Base-by-base conservation (phyloP, 345 rosid genomes). In the Leavenworthia alabamica region DNA sequence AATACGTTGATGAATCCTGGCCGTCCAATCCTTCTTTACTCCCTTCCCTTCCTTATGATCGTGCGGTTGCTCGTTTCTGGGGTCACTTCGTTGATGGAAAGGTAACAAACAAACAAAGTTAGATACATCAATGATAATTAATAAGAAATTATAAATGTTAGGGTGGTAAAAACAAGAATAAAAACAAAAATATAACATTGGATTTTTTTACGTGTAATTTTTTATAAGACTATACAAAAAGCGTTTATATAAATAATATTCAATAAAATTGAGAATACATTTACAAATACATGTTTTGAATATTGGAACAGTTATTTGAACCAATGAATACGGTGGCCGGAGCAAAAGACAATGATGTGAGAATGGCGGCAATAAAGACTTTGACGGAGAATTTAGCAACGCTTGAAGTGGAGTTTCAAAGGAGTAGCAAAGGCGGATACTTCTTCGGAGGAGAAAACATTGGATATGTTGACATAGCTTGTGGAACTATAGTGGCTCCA, bases 11-110 rank as follows among this genome's bases (percentile, higher is more conserved):
- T 7, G 97, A 84, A 67, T 49, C 63, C 8, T 89, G 91, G 95
- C 64, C 89, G 40, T 72, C 82, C 4, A 68, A 70, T 23, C 83
- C 74, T 16, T 56, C 86, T 3, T 76, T 59, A 80, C 83, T 27
- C 47, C 85, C 41, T 70, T 67, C 88, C 0, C 73, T 77, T 59
- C 82, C 91, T 20, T 68, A 72, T 1, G 81, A 84, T 6, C 75
- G 92, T 0, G 86, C 90, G 54, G 22, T 40, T 31, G 82, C 85
- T n/a, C 83, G 97, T 23, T 84, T 86, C 37, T 89, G 91, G 95
- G 85, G 72, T 12, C 76, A 79, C 49, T 86, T 78, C 14, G 32
- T 86, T 28, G 93, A 81, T 16, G 82, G 78, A 6, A 83, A 83
- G 89, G 89, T 86, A 57, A 57, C 39, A 10, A 48, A 48, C 8